Evolutionary conservation across 257 asterid species (phyloP).

Genomic region (Solanum dulcamara): DNA sequence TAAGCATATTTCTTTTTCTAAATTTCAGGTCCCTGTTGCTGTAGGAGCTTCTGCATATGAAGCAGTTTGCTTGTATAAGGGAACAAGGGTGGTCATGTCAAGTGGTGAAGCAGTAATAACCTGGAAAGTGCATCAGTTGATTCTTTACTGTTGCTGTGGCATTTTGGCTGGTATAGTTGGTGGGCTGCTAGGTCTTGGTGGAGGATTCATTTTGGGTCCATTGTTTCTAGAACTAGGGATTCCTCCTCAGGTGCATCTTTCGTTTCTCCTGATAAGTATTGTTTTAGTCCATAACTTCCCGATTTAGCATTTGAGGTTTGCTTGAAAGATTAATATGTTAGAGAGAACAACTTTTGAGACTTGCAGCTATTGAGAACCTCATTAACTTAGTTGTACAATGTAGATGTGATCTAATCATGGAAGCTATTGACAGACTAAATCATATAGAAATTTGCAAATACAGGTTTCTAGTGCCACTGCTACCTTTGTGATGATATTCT

Average conservation of each 20-base stretch:
- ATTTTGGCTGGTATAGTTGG: constrained; percentile 53
- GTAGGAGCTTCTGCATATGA: constrained; percentile 44
- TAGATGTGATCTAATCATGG: neutral
- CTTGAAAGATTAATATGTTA: neutral
- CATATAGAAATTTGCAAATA: neutral
- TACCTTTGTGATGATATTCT: constrained; percentile 38
- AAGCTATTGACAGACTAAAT: neutral
- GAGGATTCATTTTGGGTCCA: constrained; percentile 59
- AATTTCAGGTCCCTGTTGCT: constrained; percentile 43
- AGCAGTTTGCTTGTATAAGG: constrained; percentile 44
- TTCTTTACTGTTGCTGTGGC: constrained; percentile 41
- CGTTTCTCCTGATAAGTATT: neutral
- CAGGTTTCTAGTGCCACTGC: constrained; percentile 65
- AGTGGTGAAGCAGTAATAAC: constrained; percentile 26
- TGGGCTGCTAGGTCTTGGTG: constrained; percentile 60
- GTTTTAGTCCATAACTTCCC: neutral
- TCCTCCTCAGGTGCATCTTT: constrained; percentile 46
- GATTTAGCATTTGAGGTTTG: neutral
- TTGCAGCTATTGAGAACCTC: neutral
- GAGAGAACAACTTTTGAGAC: neutral
- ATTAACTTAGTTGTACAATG: neutral
- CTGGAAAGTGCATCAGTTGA: constrained; percentile 37
- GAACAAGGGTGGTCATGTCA: constrained; percentile 30
- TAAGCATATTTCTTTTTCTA: neutral
- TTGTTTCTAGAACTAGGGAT: constrained; percentile 46